phyloP scores from a whole-genome alignment of 1,284 basidiomycete genomes.

The Golubevia sp. region DNA sequence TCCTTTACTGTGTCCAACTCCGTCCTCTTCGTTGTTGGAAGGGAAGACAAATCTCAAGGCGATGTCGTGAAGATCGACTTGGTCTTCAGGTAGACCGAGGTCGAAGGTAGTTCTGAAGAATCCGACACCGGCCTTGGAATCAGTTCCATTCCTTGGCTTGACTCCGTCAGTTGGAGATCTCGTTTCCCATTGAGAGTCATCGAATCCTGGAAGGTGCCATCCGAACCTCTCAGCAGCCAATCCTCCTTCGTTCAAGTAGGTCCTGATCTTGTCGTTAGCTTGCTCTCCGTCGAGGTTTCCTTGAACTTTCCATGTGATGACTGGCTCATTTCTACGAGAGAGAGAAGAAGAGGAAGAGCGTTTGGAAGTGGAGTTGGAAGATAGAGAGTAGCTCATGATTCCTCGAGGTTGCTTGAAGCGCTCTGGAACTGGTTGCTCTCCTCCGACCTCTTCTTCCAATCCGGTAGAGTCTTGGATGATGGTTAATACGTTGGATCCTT shows the following conservation, averaged over 20 bases:
- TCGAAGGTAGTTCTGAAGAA: slow-evolving; percentile 25
- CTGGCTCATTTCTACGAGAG: neutral
- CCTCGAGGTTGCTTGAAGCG: slow-evolving; percentile 33
- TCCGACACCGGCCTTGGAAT: slow-evolving; percentile 7
- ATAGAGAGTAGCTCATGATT: slow-evolving; percentile 7
- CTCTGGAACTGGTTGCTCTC: neutral
- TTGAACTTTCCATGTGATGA: slow-evolving; percentile 23
- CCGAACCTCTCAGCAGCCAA: slow-evolving; percentile 25
- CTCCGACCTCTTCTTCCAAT: slow-evolving; percentile 30
- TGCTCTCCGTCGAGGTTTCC: slow-evolving; percentile 28
- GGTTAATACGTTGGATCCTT: slow-evolving; percentile 18
- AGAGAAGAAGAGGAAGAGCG: slow-evolving; percentile 13
- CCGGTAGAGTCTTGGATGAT: slow-evolving; percentile 36
- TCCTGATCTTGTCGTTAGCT: slow-evolving; percentile 18
- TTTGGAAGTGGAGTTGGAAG: too few species aligned
- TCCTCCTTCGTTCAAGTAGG: slow-evolving; percentile 32
- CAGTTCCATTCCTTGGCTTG: too few species aligned
- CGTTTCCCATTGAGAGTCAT: slow-evolving; percentile 15
- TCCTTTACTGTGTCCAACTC: neutral
- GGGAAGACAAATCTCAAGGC: slow-evolving; percentile 19
- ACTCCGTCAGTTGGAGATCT: neutral
- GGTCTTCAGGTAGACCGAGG: slow-evolving; percentile 10
- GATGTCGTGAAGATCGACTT: slow-evolving; percentile 12
- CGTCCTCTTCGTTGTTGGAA: neutral
- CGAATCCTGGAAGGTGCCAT: slow-evolving; percentile 34